Percentiles rank a stretch among this genome's conserved stretches.
phyloP scores from a whole-genome alignment of 164 flowering plant genomes.

The Cinnamomum chago region DNA sequence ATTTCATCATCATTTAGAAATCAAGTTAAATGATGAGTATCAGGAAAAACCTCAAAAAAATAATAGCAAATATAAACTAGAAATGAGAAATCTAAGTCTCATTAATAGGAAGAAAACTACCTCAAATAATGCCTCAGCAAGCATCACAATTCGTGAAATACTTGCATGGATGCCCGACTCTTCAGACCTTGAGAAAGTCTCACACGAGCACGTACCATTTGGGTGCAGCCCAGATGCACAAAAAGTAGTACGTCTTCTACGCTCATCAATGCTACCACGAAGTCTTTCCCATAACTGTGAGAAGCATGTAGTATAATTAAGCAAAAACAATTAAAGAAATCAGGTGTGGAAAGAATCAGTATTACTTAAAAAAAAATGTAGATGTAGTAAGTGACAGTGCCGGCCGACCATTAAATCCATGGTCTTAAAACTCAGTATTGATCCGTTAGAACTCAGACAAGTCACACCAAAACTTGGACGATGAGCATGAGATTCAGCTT shows the following conservation, averaged over 20 bases:
- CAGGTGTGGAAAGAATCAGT: no score
- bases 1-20: no score
- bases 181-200: conserved; percentile 28
- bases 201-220: conserved; percentile 79
- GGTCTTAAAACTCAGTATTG: no score
- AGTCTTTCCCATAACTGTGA: conserved; percentile 72
- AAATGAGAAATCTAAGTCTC: neutral
- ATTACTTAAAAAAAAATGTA: no score
- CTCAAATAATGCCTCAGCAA: conserved; percentile 92
- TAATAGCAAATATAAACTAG: neutral
- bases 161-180: conserved; percentile 64
- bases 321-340: neutral
- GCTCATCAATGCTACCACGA: conserved; percentile 43
- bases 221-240: conserved; percentile 75
- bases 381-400: no score
- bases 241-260: conserved; percentile 24
- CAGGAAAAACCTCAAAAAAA: neutral
- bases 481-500: no score
- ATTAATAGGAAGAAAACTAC: conserved; percentile 22
- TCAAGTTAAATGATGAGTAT: neutral
- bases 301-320: neutral
- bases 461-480: no score
- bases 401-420: no score
- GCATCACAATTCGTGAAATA: conserved; percentile 78
- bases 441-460: no score